phyloP scores from a whole-genome alignment of 2,329 filamentous ascomycete genomes.

The Penicillium sp. region DNA sequence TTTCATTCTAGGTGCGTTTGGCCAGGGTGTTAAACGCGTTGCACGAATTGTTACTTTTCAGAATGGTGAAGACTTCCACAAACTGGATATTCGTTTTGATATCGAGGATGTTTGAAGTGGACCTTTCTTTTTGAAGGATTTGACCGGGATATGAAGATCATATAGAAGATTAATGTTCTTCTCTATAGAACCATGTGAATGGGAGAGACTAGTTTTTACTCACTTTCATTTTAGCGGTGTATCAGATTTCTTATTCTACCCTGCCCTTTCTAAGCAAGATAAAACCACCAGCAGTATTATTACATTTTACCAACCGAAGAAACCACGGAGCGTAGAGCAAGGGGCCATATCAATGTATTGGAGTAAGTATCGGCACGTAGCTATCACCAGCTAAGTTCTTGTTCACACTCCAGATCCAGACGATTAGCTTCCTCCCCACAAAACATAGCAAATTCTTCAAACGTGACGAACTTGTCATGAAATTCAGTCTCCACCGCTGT shows the following conservation, averaged over 20 bases:
- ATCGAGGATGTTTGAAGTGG: neutral
- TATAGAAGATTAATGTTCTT: neutral
- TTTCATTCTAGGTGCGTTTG: neutral
- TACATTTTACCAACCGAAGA: too few relatives aligned
- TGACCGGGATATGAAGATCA: neutral
- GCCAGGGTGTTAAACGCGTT: neutral
- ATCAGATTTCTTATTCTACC: neutral
- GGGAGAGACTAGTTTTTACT: too few relatives aligned
- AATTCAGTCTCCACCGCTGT: neutral
- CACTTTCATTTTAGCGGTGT: neutral
- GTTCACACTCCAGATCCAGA: neutral
- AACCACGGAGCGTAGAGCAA: neutral
- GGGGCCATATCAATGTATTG: too few relatives aligned
- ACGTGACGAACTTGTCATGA: fast-evolving
- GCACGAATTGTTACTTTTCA: neutral
- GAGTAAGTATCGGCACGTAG: neutral
- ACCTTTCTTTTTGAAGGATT: neutral
- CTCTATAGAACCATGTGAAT: neutral
- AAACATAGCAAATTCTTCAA: neutral
- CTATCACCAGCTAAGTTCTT: neutral
- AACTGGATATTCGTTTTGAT: neutral
- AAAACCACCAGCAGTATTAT: neutral
- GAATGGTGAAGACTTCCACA: neutral
- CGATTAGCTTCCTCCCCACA: neutral
- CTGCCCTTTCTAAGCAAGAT: neutral